These are phyloP conservation scores for Nakazawaea ernobii DNA, from an alignment of 805 yeast species.

Conservation along the genomic window DNA sequence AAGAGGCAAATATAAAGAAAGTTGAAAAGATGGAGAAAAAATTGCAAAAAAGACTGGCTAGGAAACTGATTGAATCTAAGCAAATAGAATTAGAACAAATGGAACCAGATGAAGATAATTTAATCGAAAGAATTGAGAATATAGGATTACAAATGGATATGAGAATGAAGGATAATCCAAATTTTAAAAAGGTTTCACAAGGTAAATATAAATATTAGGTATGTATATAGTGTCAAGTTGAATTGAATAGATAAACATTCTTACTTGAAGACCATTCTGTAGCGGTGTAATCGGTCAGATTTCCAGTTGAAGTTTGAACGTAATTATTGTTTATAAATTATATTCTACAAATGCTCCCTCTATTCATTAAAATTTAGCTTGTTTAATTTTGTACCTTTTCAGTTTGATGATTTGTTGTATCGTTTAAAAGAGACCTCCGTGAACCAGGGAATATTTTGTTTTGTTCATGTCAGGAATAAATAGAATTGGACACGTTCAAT, in stretches of 20 bases:
- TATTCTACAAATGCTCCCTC: too few relatives aligned
- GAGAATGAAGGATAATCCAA: slow-evolving; percentile 2
- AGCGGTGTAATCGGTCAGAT: too few relatives aligned
- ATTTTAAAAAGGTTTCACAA: neutral
- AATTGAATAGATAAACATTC: too few relatives aligned
- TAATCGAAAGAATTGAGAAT: slow-evolving; percentile 8
- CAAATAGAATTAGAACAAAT: slow-evolving; percentile 2
- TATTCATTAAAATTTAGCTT: too few relatives aligned
- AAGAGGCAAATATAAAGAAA: slow-evolving; percentile 3
- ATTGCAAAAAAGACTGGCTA: neutral
- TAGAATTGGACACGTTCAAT: too few relatives aligned
- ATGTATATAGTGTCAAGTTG: neutral
- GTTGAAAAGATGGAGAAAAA: neutral
- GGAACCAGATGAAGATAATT: slow-evolving; percentile 9
- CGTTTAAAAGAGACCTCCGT: too few relatives aligned
- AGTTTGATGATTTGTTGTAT: too few relatives aligned
- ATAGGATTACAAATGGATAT: slow-evolving; percentile 7
- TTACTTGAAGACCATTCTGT: neutral
- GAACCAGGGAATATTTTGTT: too few relatives aligned
- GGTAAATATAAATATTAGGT: slow-evolving; percentile 6
- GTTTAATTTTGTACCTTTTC: too few relatives aligned
- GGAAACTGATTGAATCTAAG: slow-evolving; percentile 1
- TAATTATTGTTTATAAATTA: too few relatives aligned
- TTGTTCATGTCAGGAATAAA: too few relatives aligned
- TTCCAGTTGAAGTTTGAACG: too few relatives aligned